Percentiles rank a stretch among this genome's conserved stretches.
Evolutionary conservation across 1,139 yeast genomes (phyloP).

Genomic region (Saccharomyces hybrid): DNA sequence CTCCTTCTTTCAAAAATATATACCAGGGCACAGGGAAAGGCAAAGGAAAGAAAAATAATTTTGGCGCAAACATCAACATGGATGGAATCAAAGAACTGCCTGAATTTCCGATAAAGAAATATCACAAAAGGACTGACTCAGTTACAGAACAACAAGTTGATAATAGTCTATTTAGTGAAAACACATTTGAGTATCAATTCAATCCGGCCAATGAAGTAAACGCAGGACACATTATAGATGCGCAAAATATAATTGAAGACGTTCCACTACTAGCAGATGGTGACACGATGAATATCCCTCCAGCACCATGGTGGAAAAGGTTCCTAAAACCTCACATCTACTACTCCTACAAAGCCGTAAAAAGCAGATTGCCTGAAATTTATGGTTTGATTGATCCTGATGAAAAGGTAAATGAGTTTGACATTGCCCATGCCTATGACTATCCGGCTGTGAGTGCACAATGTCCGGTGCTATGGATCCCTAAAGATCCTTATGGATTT

Average conservation of each 20-base stretch:
- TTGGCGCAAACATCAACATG: slow-evolving; percentile 2
- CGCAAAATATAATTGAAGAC: slow-evolving; percentile 10
- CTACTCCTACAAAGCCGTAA: slow-evolving; percentile 48
- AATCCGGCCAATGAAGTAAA: slow-evolving; percentile 4
- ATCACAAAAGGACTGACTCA: slow-evolving; percentile 16
- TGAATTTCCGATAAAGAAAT: slow-evolving; percentile 24
- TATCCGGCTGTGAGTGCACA: slow-evolving; percentile 63
- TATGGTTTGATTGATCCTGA: slow-evolving; percentile 37
- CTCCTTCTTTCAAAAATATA: slow-evolving; percentile 42
- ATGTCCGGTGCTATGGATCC: slow-evolving; percentile 80
- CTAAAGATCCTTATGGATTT: slow-evolving; percentile 77
- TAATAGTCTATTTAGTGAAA: slow-evolving; percentile 20
- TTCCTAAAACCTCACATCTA: slow-evolving; percentile 63
- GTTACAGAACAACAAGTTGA: slow-evolving; percentile 14
- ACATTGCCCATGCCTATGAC: slow-evolving; percentile 53
- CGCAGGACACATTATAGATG: slow-evolving; percentile 2
- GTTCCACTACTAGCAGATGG: slow-evolving; percentile 48
- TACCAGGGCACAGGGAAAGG: slow-evolving; percentile 6
- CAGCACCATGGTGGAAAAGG: slow-evolving; percentile 38
- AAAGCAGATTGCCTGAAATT: slow-evolving; percentile 48
- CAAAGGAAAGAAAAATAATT: slow-evolving; percentile 1
- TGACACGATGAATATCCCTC: slow-evolving; percentile 28
- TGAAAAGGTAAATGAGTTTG: slow-evolving; percentile 32
- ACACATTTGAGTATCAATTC: slow-evolving; percentile 19
- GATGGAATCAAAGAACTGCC: slow-evolving; percentile 25